Conservation (phyloP, 1,284 basidiomycete genomes). For the Ganoderma lingzhi region DNA sequence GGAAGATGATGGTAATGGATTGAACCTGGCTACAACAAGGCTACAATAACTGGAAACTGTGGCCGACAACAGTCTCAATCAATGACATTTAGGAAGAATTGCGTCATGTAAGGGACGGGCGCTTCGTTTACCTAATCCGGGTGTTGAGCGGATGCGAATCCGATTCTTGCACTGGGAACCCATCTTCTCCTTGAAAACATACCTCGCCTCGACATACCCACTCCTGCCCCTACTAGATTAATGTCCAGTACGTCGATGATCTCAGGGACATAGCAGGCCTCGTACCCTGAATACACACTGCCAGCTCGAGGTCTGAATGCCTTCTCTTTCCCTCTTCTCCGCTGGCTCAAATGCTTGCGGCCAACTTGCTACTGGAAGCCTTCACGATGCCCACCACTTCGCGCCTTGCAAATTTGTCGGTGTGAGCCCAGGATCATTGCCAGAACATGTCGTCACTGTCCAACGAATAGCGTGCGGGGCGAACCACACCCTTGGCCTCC, state of each 20-base stretch:
- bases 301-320: not conserved
- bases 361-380: slow-evolving; percentile 69
- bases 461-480: slow-evolving; percentile 63
- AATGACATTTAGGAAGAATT: not conserved
- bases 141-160: not conserved
- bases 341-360: slow-evolving; percentile 83
- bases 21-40: not conserved
- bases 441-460: slow-evolving; percentile 40
- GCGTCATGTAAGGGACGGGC: not conserved
- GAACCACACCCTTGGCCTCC: slow-evolving; percentile 70
- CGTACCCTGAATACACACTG: not conserved
- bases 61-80: no score
- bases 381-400: slow-evolving; percentile 68
- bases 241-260: not conserved
- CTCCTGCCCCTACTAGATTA: not conserved
- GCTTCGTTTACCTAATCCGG: not conserved
- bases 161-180: not conserved
- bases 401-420: slow-evolving; percentile 52
- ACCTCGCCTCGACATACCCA: not conserved
- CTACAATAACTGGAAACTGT: no score
- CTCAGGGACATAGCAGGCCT: not conserved
- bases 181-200: not conserved
- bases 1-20: not conserved
- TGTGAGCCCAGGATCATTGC: slow-evolving; percentile 32
- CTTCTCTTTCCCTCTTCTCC: slow-evolving; percentile 41